Evolutionary conservation across 1,284 basidiomycete species (phyloP).

Genomic region (Chalciporus sp.): DNA sequence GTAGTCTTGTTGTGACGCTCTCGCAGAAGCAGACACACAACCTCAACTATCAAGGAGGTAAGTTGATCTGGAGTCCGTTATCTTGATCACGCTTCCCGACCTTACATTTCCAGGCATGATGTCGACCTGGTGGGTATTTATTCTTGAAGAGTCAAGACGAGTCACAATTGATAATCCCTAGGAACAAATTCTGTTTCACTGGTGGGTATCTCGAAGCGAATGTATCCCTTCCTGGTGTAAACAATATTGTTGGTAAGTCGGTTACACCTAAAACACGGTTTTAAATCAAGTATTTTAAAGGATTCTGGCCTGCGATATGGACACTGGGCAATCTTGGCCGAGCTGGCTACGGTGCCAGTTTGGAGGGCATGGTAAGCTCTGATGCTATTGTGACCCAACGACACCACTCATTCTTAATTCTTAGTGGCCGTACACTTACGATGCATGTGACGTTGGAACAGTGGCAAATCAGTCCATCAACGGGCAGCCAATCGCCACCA

Average conservation of each 20-base stretch:
- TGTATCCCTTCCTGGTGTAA: slow-evolving; percentile 68
- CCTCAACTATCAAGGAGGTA: slow-evolving; percentile 62
- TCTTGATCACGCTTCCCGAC: neutral
- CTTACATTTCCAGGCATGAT: slow-evolving; percentile 37
- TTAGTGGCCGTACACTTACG: slow-evolving; percentile 51
- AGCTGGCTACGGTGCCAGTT: slow-evolving; percentile 50
- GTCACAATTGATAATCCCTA: slow-evolving; percentile 15
- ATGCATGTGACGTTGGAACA: slow-evolving; percentile 59
- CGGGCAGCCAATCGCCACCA: slow-evolving; percentile 41
- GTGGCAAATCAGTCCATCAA: slow-evolving; percentile 51
- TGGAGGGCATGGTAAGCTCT: slow-evolving; percentile 40
- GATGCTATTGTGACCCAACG: neutral
- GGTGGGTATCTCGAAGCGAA: slow-evolving; percentile 63
- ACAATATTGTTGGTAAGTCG: slow-evolving; percentile 50
- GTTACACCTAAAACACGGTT: neutral
- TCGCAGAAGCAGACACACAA: slow-evolving; percentile 53
- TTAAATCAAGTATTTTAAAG: slow-evolving; percentile 23
- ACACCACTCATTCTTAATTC: slow-evolving; percentile 6
- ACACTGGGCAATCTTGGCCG: slow-evolving; percentile 69
- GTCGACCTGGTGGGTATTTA: slow-evolving; percentile 33
- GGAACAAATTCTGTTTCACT: slow-evolving; percentile 84
- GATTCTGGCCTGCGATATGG: slow-evolving; percentile 65
- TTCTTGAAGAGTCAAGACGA: neutral
- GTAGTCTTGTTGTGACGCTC: slow-evolving; percentile 68
- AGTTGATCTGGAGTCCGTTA: slow-evolving; percentile 13